These are phyloP conservation scores for Arachis stenosperma DNA, from an alignment of 306 rosid genomes.

Conservation along the genomic window DNA sequence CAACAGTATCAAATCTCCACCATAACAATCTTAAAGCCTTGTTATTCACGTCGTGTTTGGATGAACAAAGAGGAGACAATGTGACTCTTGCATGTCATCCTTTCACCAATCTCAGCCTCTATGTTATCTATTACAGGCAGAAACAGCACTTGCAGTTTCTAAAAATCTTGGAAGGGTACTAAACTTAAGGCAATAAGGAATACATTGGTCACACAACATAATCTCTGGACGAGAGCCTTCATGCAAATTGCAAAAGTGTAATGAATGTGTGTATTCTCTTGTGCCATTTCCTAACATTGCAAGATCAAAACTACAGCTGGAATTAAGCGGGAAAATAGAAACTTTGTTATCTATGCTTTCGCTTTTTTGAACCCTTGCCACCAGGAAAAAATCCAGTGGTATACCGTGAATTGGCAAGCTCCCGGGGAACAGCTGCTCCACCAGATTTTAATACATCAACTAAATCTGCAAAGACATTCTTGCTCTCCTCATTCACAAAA, in stretches of 20 bases:
- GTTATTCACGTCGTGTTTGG: slow-evolving; percentile 6
- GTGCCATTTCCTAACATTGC: slow-evolving; percentile 25
- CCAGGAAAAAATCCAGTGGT: slow-evolving; percentile 39
- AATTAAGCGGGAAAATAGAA: slow-evolving; percentile 21
- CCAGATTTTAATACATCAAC: slow-evolving; percentile 60
- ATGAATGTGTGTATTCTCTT: slow-evolving; percentile 41
- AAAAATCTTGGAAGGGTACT: slow-evolving; percentile 17
- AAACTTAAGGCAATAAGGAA: not conserved
- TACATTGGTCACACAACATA: not conserved
- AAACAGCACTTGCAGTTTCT: slow-evolving; percentile 14
- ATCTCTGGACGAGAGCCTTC: slow-evolving; percentile 3
- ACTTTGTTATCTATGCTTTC: slow-evolving; percentile 41
- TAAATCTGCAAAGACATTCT: slow-evolving; percentile 63
- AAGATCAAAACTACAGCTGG: slow-evolving; percentile 6
- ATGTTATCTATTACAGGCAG: slow-evolving; percentile 11
- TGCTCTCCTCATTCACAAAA: slow-evolving; percentile 73
- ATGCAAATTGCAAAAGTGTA: slow-evolving; percentile 12
- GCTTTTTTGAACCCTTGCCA: slow-evolving; percentile 49
- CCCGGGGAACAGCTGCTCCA: slow-evolving; percentile 75
- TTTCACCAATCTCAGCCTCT: slow-evolving; percentile 13
- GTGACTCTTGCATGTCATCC: not conserved
- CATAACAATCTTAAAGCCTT: not conserved
- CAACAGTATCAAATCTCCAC: not conserved
- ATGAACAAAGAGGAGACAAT: slow-evolving; percentile 14
- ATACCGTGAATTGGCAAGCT: slow-evolving; percentile 61